Percentiles rank a stretch among this genome's conserved stretches.
phyloP scores from a whole-genome alignment of 2,329 filamentous ascomycete species.

The Curvularia lunata region DNA sequence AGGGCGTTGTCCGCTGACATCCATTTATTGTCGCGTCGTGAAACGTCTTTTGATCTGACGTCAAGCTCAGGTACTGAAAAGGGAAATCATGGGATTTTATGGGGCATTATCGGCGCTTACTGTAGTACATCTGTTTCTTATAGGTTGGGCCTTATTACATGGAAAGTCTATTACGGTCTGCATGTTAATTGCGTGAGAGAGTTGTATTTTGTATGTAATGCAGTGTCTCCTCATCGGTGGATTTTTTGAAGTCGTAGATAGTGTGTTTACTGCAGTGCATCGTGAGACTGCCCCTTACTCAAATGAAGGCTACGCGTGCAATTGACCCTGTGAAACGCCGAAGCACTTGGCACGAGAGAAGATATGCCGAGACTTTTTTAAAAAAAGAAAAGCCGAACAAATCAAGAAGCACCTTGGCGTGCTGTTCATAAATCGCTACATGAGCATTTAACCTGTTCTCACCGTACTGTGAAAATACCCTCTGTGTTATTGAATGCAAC shows the following conservation, averaged over 20 bases:
- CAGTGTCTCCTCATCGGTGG: not conserved
- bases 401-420: not conserved
- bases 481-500: not conserved
- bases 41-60: not conserved
- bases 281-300: not conserved
- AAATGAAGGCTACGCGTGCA: not conserved
- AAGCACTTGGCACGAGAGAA: not conserved
- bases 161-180: not conserved
- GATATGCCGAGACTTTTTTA: not conserved
- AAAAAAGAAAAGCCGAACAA: not conserved
- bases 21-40: not conserved
- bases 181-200: not conserved
- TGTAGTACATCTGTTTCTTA: not conserved
- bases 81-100: not conserved
- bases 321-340: not conserved
- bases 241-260: not conserved
- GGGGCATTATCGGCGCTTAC: not conserved
- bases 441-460: not conserved
- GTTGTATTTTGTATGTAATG: not conserved
- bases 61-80: not conserved
- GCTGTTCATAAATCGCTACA: not conserved
- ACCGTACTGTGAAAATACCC: not conserved
- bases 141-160: not conserved
- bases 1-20: not conserved
- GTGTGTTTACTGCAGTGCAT: not conserved